Evolutionary conservation across 106 monocot genomes (phyloP), one percentile per base, ranked within the genome.

Genomic region (Dendrobium nobile): DNA sequence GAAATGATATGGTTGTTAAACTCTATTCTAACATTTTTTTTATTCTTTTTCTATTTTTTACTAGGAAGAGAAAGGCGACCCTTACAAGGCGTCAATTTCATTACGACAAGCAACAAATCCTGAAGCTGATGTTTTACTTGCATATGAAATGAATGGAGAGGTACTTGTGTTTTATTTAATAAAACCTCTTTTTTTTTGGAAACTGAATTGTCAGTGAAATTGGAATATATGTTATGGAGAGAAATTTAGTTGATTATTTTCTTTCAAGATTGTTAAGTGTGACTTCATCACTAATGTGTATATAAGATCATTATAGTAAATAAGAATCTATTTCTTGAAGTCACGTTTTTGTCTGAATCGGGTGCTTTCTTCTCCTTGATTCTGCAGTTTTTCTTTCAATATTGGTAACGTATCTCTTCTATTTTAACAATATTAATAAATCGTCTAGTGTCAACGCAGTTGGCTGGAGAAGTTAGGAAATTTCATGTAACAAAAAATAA

Each of bases 71-170:
- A 94, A 97, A 2, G 97, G 97, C 83, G 97, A 94, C 54, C 97
- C 97, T 48, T 97, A 94, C 47, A 97, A 92, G 81, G 93, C 97
- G 82, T 97, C 97, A 70, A 89, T 97, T 87, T 89, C 97, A 4
- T 77, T 97, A 58, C 87, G 79, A 19, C 94, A 91, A 73, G 97
- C 94, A 0, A 91, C 94, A 87, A 88, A 89, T 86, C 94, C 97
- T 79, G 87, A 88, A 41, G 86, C 97, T 81, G 97, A 97, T 94
- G 97, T 97, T 27, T 85, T 97, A 78, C 94, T 97, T 85, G 97
- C 94, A 75, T 97, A 97, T 83, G 97, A 97, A 89, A 97, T 97
- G 97, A 97, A 97, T 88, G 92, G 90, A 54, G 90, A 94, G 97
- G 97, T 97, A 82, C 16, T 70, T 3, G 8, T 18, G 58, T 81